Evolutionary conservation across 2,329 filamentous ascomycete genomes (phyloP).

Genomic region (Thelonectria rubi): DNA sequence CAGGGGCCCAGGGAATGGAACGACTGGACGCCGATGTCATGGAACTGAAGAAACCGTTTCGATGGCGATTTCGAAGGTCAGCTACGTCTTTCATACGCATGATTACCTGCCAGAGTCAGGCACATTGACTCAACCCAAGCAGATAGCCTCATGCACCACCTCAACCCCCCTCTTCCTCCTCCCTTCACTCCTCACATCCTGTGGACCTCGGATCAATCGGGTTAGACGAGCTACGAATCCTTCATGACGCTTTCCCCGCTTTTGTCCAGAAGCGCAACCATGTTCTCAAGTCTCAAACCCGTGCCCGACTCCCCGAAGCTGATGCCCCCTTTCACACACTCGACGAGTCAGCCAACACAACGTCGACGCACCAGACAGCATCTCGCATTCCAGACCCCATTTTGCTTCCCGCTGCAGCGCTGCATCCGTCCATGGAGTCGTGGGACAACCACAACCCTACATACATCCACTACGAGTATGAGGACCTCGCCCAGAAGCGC

Average conservation of each 20-base stretch:
- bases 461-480: conserved; percentile 1
- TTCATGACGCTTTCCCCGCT: neutral
- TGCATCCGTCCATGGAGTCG: neutral
- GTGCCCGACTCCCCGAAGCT: too few species aligned
- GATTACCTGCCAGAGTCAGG: too few species aligned
- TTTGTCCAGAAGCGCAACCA: neutral
- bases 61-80: too few species aligned
- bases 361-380: neutral
- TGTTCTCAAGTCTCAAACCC: neutral
- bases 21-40: too few species aligned
- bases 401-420: neutral
- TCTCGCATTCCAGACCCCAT: neutral
- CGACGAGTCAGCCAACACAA: neutral
- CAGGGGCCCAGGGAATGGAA: too few species aligned
- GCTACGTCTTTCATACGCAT: too few species aligned
- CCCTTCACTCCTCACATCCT: neutral
- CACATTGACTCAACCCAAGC: too few species aligned
- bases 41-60: too few species aligned
- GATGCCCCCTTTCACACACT: neutral
- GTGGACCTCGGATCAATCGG: neutral
- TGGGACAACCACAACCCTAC: neutral
- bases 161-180: too few species aligned
- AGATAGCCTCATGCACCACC: too few species aligned
- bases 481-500: conserved; percentile 3
- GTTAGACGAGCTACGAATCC: neutral